Conservation (phyloP, 2,329 filamentous ascomycete genomes). For the Cytospora schulzeri region DNA sequence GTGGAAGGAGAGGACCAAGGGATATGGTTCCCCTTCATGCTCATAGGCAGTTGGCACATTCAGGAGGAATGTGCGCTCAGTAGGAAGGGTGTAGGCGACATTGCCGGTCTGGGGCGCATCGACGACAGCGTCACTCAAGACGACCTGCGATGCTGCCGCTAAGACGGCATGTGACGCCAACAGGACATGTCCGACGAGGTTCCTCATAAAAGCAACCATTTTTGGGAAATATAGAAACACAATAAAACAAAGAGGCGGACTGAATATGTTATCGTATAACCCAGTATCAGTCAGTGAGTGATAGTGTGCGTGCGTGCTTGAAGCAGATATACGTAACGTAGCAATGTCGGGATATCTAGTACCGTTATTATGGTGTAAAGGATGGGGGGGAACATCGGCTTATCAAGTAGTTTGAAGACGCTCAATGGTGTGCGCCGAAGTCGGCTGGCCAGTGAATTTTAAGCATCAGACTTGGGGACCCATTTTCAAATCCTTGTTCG, state of each 20-base stretch:
- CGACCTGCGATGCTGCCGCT: constrained; percentile 5
- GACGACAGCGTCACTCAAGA: background rate
- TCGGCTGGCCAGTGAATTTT: background rate
- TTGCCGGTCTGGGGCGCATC: constrained; percentile 27
- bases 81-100: constrained; percentile 30
- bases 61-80: constrained; percentile 32
- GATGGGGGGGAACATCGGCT: background rate
- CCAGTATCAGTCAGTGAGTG: background rate
- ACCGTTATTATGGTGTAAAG: background rate
- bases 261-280: background rate
- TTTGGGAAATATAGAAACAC: background rate
- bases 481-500: background rate
- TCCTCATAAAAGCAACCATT: background rate
- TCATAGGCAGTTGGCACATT: constrained; percentile 30
- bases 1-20: constrained; percentile 32
- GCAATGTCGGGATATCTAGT: background rate
- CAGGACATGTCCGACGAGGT: background rate
- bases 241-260: background rate
- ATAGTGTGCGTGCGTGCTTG: background rate
- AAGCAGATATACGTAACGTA: background rate
- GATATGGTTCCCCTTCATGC: constrained; percentile 26
- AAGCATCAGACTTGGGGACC: background rate
- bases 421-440: background rate
- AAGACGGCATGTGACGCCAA: background rate
- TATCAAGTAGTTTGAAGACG: background rate